A percentile compares a stretch with the other conserved stretches of the same genome.
These are phyloP conservation scores for Saksenaea oblongispora DNA, from an alignment of 371 early-diverging fungal genomes.

Conservation along the genomic window DNA sequence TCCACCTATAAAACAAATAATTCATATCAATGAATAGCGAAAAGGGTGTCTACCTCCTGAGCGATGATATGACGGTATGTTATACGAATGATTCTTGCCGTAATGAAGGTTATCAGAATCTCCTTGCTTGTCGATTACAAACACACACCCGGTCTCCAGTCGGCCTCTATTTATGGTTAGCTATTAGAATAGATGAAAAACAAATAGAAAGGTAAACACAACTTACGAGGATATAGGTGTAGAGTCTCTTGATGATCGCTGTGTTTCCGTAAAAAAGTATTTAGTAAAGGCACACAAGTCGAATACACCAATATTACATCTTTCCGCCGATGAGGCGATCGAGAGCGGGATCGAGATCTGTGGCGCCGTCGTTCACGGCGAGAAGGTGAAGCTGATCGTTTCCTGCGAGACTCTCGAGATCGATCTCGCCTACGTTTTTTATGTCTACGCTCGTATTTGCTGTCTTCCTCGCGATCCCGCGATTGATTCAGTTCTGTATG, in stretches of 20 bases:
- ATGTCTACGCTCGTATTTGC: constrained; percentile 5
- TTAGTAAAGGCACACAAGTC: neutral
- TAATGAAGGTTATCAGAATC: constrained; percentile 43
- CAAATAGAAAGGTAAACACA: neutral
- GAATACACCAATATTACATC: neutral
- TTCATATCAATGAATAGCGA: neutral
- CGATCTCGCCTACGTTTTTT: constrained; percentile 18
- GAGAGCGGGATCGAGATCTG: constrained; percentile 20
- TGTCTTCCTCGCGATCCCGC: neutral
- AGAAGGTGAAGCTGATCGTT: neutral
- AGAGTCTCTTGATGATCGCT: neutral
- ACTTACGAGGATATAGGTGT: neutral
- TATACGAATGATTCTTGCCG: constrained; percentile 32
- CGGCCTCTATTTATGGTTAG: neutral
- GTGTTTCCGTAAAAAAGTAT: neutral
- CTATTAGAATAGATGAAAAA: neutral
- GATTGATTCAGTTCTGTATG: constrained; percentile 2
- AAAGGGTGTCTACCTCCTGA: constrained; percentile 32
- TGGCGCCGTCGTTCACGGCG: constrained; percentile 13
- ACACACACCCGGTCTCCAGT: constrained; percentile 30
- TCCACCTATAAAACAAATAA: constrained; percentile 21
- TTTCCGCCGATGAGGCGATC: constrained; percentile 9
- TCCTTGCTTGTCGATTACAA: constrained; percentile 42
- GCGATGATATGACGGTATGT: constrained; percentile 40
- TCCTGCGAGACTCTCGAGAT: neutral